Evolutionary conservation across 345 rosid genomes (phyloP), one percentile per base, ranked within the genome.

Genomic region (Populus tremula): DNA sequence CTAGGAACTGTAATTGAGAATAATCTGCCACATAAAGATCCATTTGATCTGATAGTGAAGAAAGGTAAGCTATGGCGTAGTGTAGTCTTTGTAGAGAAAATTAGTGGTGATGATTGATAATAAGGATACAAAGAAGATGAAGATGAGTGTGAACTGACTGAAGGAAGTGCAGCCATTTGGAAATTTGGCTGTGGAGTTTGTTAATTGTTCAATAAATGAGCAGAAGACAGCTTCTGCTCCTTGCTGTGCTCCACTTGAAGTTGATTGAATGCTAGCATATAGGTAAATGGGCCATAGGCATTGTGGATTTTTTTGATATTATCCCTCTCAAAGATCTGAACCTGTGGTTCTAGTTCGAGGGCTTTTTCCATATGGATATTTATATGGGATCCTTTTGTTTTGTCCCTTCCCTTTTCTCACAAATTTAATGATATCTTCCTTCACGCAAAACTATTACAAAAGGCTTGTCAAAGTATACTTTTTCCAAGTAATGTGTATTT

Each of bases 281-380:
- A 63, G 50, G 31, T 16, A 45, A 62, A 45, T 66, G 35, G 76
- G 80, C 72, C 76, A 25, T 36, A 17, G 43, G 45, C 35, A 23
- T 56, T 59, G 69, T 33, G 67, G 90, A 75, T 79, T 36, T 33
- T 78, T 49, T n/a, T 65, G 14, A 38, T 18, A 17, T 67, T 78
- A 36, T 84, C 78, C 76, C 33, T 74, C 69, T 21, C 33, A 64
- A 84, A 78, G 87, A 90, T 88, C 93, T 76, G 35, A 76, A 79
- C 76, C 77, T 90, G 93, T 91, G 96, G n/a, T 4, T 33, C 35
- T 33, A 33, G 35, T 33, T 33, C 35, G 35, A 33, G 35, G 25
- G 49, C 13, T 71, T 45, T 9, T 67, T 72, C 21, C 21, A 23
- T 8, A 29, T 38, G 69, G 83, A 85, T 85, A 29, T 29, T 29